Conservation (phyloP, 352 stramenopile species). For the Pythium monospermum region DNA sequence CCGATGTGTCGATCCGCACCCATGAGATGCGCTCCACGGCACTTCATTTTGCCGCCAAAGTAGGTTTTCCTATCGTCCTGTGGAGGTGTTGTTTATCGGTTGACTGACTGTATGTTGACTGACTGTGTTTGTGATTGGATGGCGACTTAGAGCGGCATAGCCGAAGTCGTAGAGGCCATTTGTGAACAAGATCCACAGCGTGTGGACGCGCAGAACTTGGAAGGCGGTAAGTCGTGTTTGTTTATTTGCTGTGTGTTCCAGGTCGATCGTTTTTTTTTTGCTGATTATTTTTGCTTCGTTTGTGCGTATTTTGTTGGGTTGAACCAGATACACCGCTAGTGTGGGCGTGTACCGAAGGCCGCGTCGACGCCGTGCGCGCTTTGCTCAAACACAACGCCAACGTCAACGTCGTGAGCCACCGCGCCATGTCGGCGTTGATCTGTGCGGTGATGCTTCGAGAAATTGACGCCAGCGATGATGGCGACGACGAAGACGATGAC, state of each 20-base stretch:
- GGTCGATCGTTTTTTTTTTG: too few species aligned
- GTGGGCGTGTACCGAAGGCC: conserved; percentile 80
- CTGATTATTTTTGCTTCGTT: too few species aligned
- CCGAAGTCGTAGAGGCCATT: conserved; percentile 60
- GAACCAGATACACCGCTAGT: conserved; percentile 60
- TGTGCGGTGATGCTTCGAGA: conserved; percentile 79
- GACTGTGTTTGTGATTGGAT: background rate
- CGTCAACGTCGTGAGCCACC: conserved; percentile 67
- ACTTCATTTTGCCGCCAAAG: conserved; percentile 79
- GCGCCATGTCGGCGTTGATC: conserved; percentile 61
- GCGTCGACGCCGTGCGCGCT: conserved; percentile 56
- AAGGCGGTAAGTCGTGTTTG: conserved; percentile 31
- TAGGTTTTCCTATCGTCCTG: conserved; percentile 10
- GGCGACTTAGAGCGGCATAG: conserved; percentile 46
- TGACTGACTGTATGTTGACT: background rate
- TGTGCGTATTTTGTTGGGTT: too few species aligned
- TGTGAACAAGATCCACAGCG: conserved; percentile 49
- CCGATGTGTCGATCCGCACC: conserved; percentile 56
- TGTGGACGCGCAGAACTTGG: conserved; percentile 68
- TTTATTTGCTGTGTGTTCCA: background rate
- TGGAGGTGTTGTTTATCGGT: background rate
- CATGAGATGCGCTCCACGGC: conserved; percentile 71
- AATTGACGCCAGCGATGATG: conserved; percentile 30
- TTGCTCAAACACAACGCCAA: conserved; percentile 56
- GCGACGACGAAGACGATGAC: conserved; percentile 50